A percentile compares a stretch with the other conserved stretches of the same genome.
Evolutionary conservation across 1,284 basidiomycete genomes (phyloP).

Genomic region (Cryptococcus sp.): DNA sequence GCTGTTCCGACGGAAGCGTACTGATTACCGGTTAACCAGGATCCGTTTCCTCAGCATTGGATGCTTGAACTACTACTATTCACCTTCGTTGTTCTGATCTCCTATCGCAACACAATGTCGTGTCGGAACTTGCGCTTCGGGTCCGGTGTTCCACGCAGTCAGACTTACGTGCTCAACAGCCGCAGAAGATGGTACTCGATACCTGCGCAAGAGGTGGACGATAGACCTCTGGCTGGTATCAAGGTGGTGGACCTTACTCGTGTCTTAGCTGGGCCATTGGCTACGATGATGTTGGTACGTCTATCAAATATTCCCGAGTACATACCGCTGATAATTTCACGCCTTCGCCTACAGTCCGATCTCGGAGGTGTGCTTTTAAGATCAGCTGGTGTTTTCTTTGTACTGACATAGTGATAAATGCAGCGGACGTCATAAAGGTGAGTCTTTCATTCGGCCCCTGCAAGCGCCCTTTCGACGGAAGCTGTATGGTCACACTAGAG

Average conservation of each 20-base stretch:
- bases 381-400: neutral
- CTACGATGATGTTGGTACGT: conserved; percentile 83
- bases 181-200: neutral
- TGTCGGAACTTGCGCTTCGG: too few species aligned
- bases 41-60: too few species aligned
- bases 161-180: too few species aligned
- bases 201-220: conserved; percentile 13
- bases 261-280: conserved; percentile 84
- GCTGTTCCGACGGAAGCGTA: too few species aligned
- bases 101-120: too few species aligned
- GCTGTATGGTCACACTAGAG: neutral
- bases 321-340: neutral
- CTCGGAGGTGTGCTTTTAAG: conserved; percentile 16
- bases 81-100: too few species aligned
- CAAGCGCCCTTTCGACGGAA: neutral
- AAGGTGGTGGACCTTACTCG: conserved; percentile 85
- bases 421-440: conserved; percentile 81
- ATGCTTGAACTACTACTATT: too few species aligned
- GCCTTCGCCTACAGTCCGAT: conserved; percentile 15
- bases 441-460: conserved; percentile 10
- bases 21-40: too few species aligned
- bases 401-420: neutral
- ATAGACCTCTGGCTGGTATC: conserved; percentile 69
- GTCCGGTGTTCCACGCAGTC: too few species aligned
- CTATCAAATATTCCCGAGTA: neutral